A percentile compares a stretch with the other conserved stretches of the same genome.
These are phyloP conservation scores for Ceratocystis cubensis DNA, from an alignment of 2,329 filamentous ascomycete genomes.

Conservation along the genomic window DNA sequence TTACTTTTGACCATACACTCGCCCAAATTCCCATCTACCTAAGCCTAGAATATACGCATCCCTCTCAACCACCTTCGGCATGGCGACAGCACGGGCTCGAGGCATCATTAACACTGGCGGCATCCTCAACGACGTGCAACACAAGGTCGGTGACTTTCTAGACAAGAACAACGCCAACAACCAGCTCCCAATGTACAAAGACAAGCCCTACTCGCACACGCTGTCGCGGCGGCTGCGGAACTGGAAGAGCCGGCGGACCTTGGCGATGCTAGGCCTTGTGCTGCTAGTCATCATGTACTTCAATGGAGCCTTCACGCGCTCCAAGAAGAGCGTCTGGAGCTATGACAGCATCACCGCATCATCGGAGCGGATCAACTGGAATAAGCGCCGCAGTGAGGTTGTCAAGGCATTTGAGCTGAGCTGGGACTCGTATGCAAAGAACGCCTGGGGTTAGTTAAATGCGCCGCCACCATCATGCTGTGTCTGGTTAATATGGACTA, in stretches of 20 bases:
- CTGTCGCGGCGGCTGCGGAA: constrained; percentile 44
- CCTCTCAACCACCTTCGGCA: not conserved
- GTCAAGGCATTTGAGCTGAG: constrained; percentile 82
- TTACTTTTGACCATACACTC: not conserved
- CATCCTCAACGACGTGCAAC: constrained; percentile 43
- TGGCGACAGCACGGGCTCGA: constrained; percentile 25
- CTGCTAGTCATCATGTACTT: constrained; percentile 52
- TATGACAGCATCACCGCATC: constrained; percentile 40
- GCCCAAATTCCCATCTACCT: not conserved
- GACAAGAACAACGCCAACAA: constrained; percentile 36
- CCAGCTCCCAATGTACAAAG: constrained; percentile 90
- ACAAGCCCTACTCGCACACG: constrained; percentile 68
- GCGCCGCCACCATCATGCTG: not conserved
- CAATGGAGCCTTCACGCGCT: constrained; percentile 46
- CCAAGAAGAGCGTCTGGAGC: constrained; percentile 37
- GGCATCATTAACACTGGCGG: constrained; percentile 26
- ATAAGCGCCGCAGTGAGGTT: constrained; percentile 62
- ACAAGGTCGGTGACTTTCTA: constrained; percentile 53
- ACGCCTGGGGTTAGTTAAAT: constrained; percentile 71
- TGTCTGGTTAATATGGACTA: too few relatives aligned
- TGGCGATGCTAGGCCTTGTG: constrained; percentile 41
- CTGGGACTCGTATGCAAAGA: constrained; percentile 83
- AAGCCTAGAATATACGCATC: not conserved
- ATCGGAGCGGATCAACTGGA: constrained; percentile 53
- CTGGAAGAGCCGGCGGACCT: constrained; percentile 46